Evolutionary conservation across 306 rosid genomes (phyloP), one percentile per base, ranked within the genome.

Genomic region (Luffa aegyptiaca): DNA sequence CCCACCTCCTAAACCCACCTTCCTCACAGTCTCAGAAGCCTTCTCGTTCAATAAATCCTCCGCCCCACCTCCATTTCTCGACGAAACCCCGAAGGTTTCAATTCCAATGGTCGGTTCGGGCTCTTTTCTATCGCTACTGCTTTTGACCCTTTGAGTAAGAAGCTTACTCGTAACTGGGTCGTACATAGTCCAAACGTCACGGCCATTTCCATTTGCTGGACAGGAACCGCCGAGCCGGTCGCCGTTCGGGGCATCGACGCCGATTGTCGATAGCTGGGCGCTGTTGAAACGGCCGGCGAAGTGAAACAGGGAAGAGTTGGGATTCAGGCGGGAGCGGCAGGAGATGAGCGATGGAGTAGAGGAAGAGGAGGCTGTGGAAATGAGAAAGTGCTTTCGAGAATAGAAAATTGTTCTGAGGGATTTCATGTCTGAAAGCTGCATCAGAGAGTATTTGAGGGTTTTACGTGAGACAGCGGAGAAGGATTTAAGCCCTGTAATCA

Each of bases 391-490:
- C 42, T 80, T 86, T 73, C 59, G 77, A 72, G 85, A 7, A 87
- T 81, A 16, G 88, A 82, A 83, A 75, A 92, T 52, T 13, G 90
- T 49, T 88, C 87, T 79, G 39, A 94, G 87, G 70, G 85, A 79
- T 51, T 74, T 90, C 95, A 85, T 90, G 76, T 83, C 84, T 61
- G 61, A 80, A 52, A 61, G 65, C 77, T 74, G 84, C 89, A 81
- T 77, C 58, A 26, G 44, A 77, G 0, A 41, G 41, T 12, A 33
- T 17, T 73, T 49, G 44, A 46, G 77, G 52, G 59, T 13, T 39
- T 33, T 75, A 62, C 10, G 69, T 59, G 48, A 82, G 80, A 59
- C 14, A 44, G 51, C 45, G 53, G 37, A 36, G 48, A 5, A 64
- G 53, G 12, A 36, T 46, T 81, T 44, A 44, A 21, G 11, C 35